These are phyloP conservation scores for Barnettozyma californica DNA, from an alignment of 805 yeast genomes.

Conservation along the genomic window DNA sequence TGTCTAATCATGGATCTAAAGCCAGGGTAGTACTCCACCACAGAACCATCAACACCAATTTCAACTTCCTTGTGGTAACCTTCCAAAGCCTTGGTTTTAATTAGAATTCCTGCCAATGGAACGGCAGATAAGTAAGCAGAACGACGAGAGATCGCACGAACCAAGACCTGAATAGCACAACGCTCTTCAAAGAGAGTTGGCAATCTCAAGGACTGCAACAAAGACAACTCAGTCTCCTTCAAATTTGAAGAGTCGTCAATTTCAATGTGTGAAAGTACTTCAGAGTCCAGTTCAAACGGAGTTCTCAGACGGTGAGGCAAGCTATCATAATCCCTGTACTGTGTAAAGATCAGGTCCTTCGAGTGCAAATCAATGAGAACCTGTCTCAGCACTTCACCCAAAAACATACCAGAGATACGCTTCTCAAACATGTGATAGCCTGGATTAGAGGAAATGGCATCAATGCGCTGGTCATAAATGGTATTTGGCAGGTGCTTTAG, in stretches of 20 bases:
- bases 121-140: slow-evolving; percentile 89
- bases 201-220: slow-evolving; percentile 56
- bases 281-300: slow-evolving; percentile 76
- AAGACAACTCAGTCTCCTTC: slow-evolving; percentile 61
- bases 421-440: slow-evolving; percentile 92
- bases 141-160: slow-evolving; percentile 76
- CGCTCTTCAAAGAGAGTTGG: slow-evolving; percentile 62
- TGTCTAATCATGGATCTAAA: slow-evolving; percentile 76
- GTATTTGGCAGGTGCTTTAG: slow-evolving; percentile 72
- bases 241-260: slow-evolving; percentile 76
- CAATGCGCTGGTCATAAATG: slow-evolving; percentile 68
- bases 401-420: slow-evolving; percentile 85
- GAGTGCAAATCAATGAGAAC: slow-evolving; percentile 63
- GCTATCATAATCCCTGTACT: slow-evolving; percentile 37
- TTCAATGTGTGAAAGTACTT: slow-evolving; percentile 80
- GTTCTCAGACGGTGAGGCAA: slow-evolving; percentile 58
- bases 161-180: slow-evolving; percentile 60
- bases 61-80: slow-evolving; percentile 72
- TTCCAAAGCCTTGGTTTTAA: slow-evolving; percentile 59
- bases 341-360: slow-evolving; percentile 52
- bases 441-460: slow-evolving; percentile 68
- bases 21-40: slow-evolving; percentile 89
- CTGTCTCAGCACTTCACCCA: slow-evolving; percentile 84
- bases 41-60: slow-evolving; percentile 94
- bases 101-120: slow-evolving; percentile 78